Evolutionary conservation across 768 basidiomycete species (phyloP).

Genomic region (Hygrocybe coccinea): DNA sequence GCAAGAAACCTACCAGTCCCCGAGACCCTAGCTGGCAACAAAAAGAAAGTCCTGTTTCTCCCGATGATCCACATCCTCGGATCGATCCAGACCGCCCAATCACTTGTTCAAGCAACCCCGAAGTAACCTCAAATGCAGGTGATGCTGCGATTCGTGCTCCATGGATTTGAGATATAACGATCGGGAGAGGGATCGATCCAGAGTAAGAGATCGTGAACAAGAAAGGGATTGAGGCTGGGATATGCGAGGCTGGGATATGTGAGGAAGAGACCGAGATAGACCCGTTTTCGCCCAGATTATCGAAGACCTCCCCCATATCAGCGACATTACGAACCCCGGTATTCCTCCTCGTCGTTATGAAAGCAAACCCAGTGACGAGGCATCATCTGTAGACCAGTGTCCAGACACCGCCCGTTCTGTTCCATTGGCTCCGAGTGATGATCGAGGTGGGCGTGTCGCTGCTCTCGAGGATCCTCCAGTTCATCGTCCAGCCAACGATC

Average conservation of each 20-base stretch:
- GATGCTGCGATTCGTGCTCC: slow-evolving; percentile 17
- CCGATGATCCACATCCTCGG: slow-evolving; percentile 29
- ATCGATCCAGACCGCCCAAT: slow-evolving; percentile 25
- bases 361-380: slow-evolving; percentile 13
- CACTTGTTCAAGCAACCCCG: slow-evolving; percentile 11
- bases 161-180: slow-evolving; percentile 32
- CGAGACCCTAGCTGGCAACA: slow-evolving; percentile 27
- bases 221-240: too few species aligned
- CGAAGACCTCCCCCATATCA: too few species aligned
- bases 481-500: slow-evolving; percentile 14
- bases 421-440: too few species aligned
- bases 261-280: too few species aligned
- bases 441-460: slow-evolving; percentile 16
- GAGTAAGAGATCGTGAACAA: too few species aligned
- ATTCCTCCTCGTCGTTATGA: too few species aligned
- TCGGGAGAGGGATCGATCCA: slow-evolving; percentile 34
- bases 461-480: slow-evolving; percentile 29
- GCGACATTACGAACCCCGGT: too few species aligned
- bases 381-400: too few species aligned
- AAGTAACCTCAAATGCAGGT: slow-evolving; percentile 14
- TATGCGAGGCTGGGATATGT: too few species aligned
- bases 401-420: too few species aligned
- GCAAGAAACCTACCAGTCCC: too few species aligned
- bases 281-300: too few species aligned
- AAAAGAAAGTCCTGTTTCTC: slow-evolving; percentile 19